Base-by-base conservation (phyloP, 495 filamentous ascomycete species). In the Viridothelium virens region DNA sequence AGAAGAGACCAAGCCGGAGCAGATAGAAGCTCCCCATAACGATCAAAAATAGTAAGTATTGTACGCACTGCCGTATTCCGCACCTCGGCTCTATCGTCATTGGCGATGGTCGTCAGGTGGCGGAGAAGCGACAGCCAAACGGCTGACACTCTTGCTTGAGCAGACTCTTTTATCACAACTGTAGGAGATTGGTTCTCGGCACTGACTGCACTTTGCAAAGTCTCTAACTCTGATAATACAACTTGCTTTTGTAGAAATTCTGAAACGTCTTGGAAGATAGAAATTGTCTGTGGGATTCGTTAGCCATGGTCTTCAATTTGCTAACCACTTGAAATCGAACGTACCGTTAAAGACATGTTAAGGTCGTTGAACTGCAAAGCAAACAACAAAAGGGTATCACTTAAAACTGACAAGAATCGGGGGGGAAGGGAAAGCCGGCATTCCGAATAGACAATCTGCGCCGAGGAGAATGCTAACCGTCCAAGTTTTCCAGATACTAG, bases 371-470 rank as follows among this genome's bases (percentile, higher is more conserved):
- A 82, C 73, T 97, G 93, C 2, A 85, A 84, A 63, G 88, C 89
- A 77, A 97, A 98, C 66, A 86, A 86, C 69, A 90, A 89, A 31
- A 98, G 84, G 56, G 91, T 90, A 77, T 97, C 89, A 68, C 97
- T 87, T 18, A 97, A 83, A 66, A 87, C 88, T 64, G 92, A 79
- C 46, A 96, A 85, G 75, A 89, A 94, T 37, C 83, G 79, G 61
- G 87, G 84, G 1, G 94, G 91, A 53, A 98, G 77, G 53, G 88
- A 85, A 56, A 86, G 80, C 7, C 97, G 77, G 70, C 97, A 98
- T 74, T 98, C 94, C 2, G 94, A 96, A 70, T 92, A 96, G 47
- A 97, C 89, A 5, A 98, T 85, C 71, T 97, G 92, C 16, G 96
- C 73, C 37, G 92, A 94, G 63, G 84, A 87, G 71, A 97, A 97